Percentiles rank a stretch among this genome's conserved stretches.
Evolutionary conservation across 495 filamentous ascomycete species (phyloP).

Genomic region (Xylaria cubensis): DNA sequence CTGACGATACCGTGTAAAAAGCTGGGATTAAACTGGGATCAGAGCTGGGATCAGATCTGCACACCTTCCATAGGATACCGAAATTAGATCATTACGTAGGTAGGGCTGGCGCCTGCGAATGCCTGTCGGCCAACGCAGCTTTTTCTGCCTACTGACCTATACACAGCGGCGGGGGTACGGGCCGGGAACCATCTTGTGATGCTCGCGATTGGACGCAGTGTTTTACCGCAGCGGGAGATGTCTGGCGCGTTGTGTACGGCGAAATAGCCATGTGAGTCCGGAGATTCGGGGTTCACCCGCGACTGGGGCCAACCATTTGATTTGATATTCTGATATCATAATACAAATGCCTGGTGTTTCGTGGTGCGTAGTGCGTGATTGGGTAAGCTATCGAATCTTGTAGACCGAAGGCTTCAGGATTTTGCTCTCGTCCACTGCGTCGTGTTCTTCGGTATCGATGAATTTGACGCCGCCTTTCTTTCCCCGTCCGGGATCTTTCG

Average conservation of each 20-base stretch:
- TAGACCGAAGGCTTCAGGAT: conserved; percentile 97
- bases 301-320: neutral
- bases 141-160: conserved; percentile 10
- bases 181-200: conserved; percentile 2
- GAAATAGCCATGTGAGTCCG: neutral
- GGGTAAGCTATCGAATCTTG: conserved; percentile 71
- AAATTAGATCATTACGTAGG: conserved; percentile 23
- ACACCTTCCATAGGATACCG: neutral
- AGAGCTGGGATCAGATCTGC: conserved; percentile 18
- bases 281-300: neutral
- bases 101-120: conserved; percentile 22
- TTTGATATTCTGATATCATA: neutral
- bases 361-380: neutral
- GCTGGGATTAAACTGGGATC: neutral
- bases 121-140: neutral
- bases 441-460: conserved; percentile 57
- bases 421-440: conserved; percentile 63
- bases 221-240: neutral
- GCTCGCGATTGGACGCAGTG: conserved; percentile 4
- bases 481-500: conserved; percentile 44
- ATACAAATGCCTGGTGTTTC: neutral
- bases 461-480: conserved; percentile 68
- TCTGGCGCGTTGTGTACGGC: neutral
- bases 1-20: conserved; percentile 2
- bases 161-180: neutral